A percentile compares a stretch with the other conserved stretches of the same genome.
Evolutionary conservation across 306 rosid species (phyloP).

Genomic region (Rubus idaeus): DNA sequence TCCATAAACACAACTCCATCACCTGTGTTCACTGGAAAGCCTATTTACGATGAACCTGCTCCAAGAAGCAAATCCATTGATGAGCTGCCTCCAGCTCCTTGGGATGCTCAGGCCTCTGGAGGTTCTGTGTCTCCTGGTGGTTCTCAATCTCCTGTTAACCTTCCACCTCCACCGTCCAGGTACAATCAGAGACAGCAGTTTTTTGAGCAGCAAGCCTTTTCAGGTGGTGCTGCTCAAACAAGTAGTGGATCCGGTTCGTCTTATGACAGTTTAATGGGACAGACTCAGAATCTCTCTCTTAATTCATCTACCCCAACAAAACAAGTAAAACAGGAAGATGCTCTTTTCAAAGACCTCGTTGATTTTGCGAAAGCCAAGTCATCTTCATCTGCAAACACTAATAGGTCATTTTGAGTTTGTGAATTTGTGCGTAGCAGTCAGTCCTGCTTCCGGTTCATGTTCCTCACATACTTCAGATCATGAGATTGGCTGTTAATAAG

Average conservation of each 20-base stretch:
- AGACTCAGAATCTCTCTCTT: conserved; percentile 71
- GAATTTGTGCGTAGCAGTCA: conserved; percentile 28
- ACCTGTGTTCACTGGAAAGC: conserved; percentile 43
- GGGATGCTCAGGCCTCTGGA: conserved; percentile 53
- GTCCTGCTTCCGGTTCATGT: conserved; percentile 40
- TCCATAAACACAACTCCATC: conserved; percentile 37
- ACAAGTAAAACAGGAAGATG: conserved; percentile 76
- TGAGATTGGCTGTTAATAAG: conserved; percentile 40
- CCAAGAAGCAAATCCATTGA: conserved; percentile 56
- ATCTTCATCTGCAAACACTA: conserved; percentile 69
- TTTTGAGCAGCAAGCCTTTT: conserved; percentile 51
- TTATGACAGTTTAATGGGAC: conserved; percentile 67
- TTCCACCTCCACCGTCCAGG: conserved; percentile 84
- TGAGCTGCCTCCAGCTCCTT: conserved; percentile 63
- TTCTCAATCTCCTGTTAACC: conserved; percentile 38
- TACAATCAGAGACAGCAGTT: conserved; percentile 76
- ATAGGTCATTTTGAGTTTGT: conserved; percentile 58
- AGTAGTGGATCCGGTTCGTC: conserved; percentile 64
- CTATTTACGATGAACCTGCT: conserved; percentile 67
- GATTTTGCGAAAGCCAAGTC: conserved; percentile 87
- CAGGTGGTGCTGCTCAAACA: conserved; percentile 36
- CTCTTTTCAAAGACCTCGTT: conserved; percentile 74
- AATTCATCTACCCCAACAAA: conserved; percentile 56
- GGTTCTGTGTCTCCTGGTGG: conserved; percentile 5
- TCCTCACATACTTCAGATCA: conserved; percentile 34